Evolutionary conservation across 2,329 filamentous ascomycete species (phyloP).

Genomic region (Beauveria sp.): DNA sequence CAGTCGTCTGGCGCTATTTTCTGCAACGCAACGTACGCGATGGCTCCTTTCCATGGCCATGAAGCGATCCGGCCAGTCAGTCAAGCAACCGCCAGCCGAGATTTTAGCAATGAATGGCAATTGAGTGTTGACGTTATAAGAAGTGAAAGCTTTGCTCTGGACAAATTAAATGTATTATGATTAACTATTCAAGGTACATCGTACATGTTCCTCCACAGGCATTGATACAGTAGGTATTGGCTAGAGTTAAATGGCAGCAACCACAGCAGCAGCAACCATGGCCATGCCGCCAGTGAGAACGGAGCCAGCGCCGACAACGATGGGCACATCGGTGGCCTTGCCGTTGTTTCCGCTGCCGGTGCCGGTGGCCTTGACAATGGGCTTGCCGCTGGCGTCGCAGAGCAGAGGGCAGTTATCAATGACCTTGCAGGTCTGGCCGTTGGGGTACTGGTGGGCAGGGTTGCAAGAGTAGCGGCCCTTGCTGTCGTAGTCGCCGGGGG

Average conservation of each 20-base stretch:
- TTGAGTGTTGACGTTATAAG: too few species aligned
- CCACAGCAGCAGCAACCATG: neutral
- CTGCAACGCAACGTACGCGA: too few species aligned
- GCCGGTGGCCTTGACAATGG: neutral
- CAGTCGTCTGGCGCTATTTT: too few species aligned
- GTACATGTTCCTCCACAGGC: too few species aligned
- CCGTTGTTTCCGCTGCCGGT: neutral
- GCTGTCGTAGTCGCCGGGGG: neutral
- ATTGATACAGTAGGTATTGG: neutral
- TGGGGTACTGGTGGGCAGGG: conserved; percentile 8
- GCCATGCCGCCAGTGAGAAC: neutral
- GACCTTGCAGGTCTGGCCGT: neutral
- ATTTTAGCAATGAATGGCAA: too few species aligned
- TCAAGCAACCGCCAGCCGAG: too few species aligned
- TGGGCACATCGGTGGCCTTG: neutral
- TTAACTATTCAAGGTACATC: too few species aligned
- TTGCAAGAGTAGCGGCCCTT: neutral
- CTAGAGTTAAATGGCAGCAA: neutral
- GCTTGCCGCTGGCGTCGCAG: neutral
- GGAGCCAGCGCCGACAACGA: neutral
- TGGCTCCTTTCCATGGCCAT: too few species aligned
- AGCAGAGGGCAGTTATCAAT: neutral
- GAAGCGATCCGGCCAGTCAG: too few species aligned
- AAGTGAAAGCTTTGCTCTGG: too few species aligned
- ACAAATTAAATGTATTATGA: too few species aligned